Evolutionary conservation across 225 moss, liverwort and hornwort genomes (phyloP), one percentile per base, ranked within the genome.

Genomic region (Straminergon stramineum): DNA sequence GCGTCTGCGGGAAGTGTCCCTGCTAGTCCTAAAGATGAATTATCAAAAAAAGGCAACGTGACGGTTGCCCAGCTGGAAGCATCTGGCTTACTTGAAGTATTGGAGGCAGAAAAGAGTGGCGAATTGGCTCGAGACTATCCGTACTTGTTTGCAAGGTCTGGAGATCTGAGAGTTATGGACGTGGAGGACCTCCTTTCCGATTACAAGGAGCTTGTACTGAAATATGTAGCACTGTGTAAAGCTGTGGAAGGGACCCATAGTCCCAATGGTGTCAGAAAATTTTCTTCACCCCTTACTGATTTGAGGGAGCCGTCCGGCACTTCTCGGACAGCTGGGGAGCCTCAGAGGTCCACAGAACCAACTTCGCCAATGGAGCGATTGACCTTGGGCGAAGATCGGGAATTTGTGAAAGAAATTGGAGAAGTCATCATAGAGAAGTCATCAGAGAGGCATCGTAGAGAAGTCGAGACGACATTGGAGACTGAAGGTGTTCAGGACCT

Each of bases 141-240:
- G 32, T 99, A 96, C 90, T 89, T 99, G 70, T 99, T 97, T 93
- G 92, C 99, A 51, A 96, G 94, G 83, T 95, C 97, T 87, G 99
- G 97, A 69, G 99, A 97, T 92, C 78, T 99, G 80, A 92, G 97
- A 94, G 96, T 99, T 19, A 87, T 94, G 91, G 99, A 99, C 93
- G 97, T 99, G 66, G 95, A 96, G 82, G 90, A 90, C 31, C 91
- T 99, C 85, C 95, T 99, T 74, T 87, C 93, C 73, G 96, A 97
- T 86, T 99, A 99, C 89, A 99, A 99, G 87, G 99, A 99, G 92
- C 91, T 99, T 84, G 99, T 96, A 53, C 88, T 99, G 91, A 96
- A 94, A 87, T 99, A 97, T 83, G 94, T 95, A 55, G 95, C 97
- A 58, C 93, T 99, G 43, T 94, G 94, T 73, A 97, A 96, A 92